A percentile compares a stretch with the other conserved stretches of the same genome.
Evolutionary conservation across 495 filamentous ascomycete species (phyloP).

Genomic region (Polyplosphaeria fusca): DNA sequence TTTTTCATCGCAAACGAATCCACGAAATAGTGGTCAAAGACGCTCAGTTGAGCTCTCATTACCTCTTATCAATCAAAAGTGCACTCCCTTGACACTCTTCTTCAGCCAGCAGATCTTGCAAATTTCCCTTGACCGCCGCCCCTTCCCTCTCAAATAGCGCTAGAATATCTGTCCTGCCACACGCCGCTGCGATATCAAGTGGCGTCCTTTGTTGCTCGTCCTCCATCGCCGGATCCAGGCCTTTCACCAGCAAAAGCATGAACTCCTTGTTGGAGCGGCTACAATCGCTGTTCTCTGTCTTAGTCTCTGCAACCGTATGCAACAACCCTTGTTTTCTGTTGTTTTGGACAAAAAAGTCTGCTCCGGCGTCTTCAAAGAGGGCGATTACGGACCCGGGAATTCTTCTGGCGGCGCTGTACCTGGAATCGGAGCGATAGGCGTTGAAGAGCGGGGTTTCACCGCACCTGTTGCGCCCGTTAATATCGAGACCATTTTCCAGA

Average conservation of each 20-base stretch:
- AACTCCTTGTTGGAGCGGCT: no score
- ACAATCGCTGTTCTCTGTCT: not conserved
- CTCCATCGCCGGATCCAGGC: slow-evolving; percentile 38
- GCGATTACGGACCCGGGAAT: not conserved
- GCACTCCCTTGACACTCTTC: no score
- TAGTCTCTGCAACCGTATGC: not conserved
- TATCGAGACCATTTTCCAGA: slow-evolving; percentile 31
- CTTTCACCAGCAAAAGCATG: slow-evolving; percentile 31
- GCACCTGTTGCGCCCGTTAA: slow-evolving; percentile 37
- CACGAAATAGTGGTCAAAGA: no score
- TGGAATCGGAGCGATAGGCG: slow-evolving; percentile 6
- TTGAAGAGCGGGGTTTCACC: slow-evolving; percentile 41
- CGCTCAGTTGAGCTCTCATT: no score
- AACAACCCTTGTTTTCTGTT: slow-evolving; percentile 2
- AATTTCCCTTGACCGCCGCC: no score
- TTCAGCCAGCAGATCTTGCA: no score
- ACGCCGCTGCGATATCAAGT: slow-evolving; percentile 18
- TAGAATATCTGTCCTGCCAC: not conserved
- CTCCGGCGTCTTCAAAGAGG: slow-evolving; percentile 33
- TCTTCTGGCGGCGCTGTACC: not conserved
- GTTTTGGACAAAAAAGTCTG: not conserved
- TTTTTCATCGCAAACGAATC: no score
- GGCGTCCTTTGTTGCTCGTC: slow-evolving; percentile 37
- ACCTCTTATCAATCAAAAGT: no score
- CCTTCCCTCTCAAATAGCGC: slow-evolving; percentile 5